Conservation (phyloP, 1,139 yeast genomes). For the Yamadazyma dushanensis region DNA sequence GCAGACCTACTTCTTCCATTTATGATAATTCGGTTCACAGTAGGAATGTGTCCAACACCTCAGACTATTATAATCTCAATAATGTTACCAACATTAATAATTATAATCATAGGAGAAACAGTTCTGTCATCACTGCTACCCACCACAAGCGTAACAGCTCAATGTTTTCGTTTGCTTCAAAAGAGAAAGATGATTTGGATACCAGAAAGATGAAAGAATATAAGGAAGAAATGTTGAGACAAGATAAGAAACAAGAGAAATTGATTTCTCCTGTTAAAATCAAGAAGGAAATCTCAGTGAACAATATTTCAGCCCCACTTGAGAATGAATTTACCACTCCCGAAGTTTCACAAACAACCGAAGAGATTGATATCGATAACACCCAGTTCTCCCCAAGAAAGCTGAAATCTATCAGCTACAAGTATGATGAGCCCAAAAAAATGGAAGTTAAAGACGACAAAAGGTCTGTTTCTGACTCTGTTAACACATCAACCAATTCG, state of each 20-base stretch:
- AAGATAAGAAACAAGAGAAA: slow-evolving; percentile 13
- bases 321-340: slow-evolving; percentile 6
- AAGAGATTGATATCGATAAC: slow-evolving; percentile 33
- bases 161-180: slow-evolving; percentile 14
- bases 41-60: slow-evolving; percentile 25
- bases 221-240: slow-evolving; percentile 4
- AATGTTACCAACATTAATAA: slow-evolving; percentile 4
- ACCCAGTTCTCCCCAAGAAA: slow-evolving; percentile 40
- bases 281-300: slow-evolving; percentile 17
- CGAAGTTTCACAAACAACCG: slow-evolving; percentile 8
- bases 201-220: slow-evolving; percentile 9
- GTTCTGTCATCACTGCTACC: slow-evolving; percentile 27
- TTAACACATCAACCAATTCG: slow-evolving; percentile 9
- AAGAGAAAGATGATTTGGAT: slow-evolving; percentile 14
- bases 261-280: slow-evolving; percentile 28
- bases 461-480: slow-evolving; percentile 34
- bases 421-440: slow-evolving; percentile 16
- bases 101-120: slow-evolving; percentile 31
- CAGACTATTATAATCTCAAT: slow-evolving; percentile 11
- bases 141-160: slow-evolving; percentile 30
- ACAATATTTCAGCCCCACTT: neutral
- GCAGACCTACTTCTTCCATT: slow-evolving; percentile 46
- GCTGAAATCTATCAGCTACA: slow-evolving; percentile 24
- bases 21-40: slow-evolving; percentile 36
- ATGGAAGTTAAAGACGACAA: slow-evolving; percentile 22